These are phyloP conservation scores for Irineochytrium annulatum DNA, from an alignment of 192 early-diverging fungal species.

Conservation along the genomic window DNA sequence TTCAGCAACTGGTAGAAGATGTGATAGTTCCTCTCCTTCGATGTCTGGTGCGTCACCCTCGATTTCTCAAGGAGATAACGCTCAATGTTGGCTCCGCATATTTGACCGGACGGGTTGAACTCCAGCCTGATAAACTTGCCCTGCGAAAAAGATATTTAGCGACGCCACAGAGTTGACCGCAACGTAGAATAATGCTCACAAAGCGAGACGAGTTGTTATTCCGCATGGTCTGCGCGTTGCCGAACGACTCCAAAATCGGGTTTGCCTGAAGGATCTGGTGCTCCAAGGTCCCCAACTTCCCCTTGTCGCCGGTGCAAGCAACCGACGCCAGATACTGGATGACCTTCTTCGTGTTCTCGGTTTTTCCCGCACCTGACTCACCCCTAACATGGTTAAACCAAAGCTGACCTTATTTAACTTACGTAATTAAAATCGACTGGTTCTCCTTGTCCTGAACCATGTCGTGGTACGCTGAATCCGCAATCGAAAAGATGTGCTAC, in stretches of 20 bases:
- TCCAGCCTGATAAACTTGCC: conserved; percentile 99
- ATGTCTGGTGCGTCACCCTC: conserved; percentile 86
- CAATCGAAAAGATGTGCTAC: conserved; percentile 84
- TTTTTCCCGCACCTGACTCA: conserved; percentile 98
- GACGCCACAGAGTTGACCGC: neutral
- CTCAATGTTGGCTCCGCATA: conserved; percentile 95
- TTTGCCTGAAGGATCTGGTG: conserved; percentile 94
- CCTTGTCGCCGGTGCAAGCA: conserved; percentile 44
- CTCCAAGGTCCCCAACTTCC: conserved; percentile 61
- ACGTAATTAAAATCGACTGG: conserved; percentile 97
- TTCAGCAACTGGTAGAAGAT: conserved; percentile 98
- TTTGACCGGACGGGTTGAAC: conserved; percentile 81
- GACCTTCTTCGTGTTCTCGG: conserved; percentile 98
- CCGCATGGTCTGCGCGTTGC: conserved; percentile 96
- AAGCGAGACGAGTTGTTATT: conserved; percentile 99
- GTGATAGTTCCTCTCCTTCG: conserved; percentile 94
- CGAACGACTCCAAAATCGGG: conserved; percentile 96
- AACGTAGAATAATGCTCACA: conserved; percentile 43
- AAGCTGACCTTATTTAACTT: conserved; percentile 16
- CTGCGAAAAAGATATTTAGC: conserved; percentile 18
- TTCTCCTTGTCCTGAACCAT: conserved; percentile 92
- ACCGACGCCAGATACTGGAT: conserved; percentile 96
- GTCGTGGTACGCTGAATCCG: conserved; percentile 91
- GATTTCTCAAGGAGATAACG: conserved; percentile 98
- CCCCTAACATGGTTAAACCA: conserved; percentile 50